Evolutionary conservation across 2,329 filamentous ascomycete species (phyloP).

Genomic region (Cladosporium velox): DNA sequence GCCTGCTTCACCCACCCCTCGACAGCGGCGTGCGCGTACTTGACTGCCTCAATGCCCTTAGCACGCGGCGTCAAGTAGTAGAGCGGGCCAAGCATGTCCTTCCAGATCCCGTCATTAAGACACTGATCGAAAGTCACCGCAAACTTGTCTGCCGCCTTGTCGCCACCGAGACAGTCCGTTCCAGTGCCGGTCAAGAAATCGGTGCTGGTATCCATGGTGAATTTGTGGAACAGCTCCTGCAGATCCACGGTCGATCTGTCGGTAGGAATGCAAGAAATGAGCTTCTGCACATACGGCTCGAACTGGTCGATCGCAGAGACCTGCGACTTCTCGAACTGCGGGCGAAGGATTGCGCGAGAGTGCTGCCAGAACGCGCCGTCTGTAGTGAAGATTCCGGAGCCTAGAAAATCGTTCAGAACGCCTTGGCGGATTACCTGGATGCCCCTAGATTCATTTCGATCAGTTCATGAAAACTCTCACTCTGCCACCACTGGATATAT

Average conservation of each 20-base stretch:
- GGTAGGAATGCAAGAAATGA: conserved; percentile 58
- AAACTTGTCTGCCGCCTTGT: conserved; percentile 14
- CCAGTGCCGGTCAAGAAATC: conserved; percentile 64
- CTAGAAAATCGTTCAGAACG: conserved; percentile 30
- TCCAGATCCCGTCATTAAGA: conserved; percentile 19
- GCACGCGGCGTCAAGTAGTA: conserved; percentile 16
- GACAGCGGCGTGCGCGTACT: conserved; percentile 19
- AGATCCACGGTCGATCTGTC: conserved; percentile 60
- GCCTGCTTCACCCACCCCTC: conserved; percentile 25
- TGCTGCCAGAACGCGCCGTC: conserved; percentile 40
- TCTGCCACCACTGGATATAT: not conserved
- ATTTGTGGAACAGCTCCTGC: conserved; percentile 62
- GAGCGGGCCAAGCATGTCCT: conserved; percentile 20
- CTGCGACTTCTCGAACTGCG: conserved; percentile 53
- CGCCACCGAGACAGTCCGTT: conserved; percentile 26
- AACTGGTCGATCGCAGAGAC: conserved; percentile 57
- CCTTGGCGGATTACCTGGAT: conserved; percentile 15
- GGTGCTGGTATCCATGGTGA: conserved; percentile 66
- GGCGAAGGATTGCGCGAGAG: conserved; percentile 45
- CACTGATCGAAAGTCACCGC: conserved; percentile 37
- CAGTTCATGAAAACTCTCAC: not conserved
- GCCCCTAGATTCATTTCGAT: not conserved
- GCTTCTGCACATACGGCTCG: conserved; percentile 57
- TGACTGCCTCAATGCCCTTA: conserved; percentile 22
- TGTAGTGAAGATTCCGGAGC: conserved; percentile 43